Base-by-base conservation (phyloP, 2,329 filamentous ascomycete species). In the Aureobasidium namibiae region DNA sequence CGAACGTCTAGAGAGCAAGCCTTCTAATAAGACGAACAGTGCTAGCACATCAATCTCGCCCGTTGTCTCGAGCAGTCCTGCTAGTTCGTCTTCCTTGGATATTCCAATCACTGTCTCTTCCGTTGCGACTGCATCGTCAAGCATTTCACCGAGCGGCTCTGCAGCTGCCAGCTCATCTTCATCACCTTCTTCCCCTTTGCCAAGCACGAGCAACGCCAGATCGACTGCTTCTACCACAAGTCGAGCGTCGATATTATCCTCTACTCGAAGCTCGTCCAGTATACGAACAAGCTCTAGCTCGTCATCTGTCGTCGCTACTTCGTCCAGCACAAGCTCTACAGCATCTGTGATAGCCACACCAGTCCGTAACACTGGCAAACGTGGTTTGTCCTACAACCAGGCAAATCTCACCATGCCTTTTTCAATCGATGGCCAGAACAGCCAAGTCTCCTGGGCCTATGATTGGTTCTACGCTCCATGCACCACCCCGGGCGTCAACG, bases 351-450 rank as follows among this genome's bases (percentile, higher is more conserved):
- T 44, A 33, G 24, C 53, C 52, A 56, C 62, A 59, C 52, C 56
- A 36, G 59, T 56, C 29, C 63, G 64, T 34, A 64, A 66, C 53
- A 69, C 69, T 60, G 68, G 69, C 66, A 85, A 87, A 79, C 83
- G 85, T 66, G 86, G 86, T 69, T 71, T 88, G 42, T 79, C 81
- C 56, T 89, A 84, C 79, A 88, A 87, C 71, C 74, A 82, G 31
- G 76, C 75, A 50, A 64, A 64, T 18, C 74, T 85, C 29, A 79
- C 81, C 69, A 72, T 75, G 53, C 65, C 72, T 44, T 83, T 87
- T 29, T 62, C 65, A n/a, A 61, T 63, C 11, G 60, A 59, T 21
- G 64, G 66, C 24, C 63, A 65, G 59, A 62, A 62, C 29, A 65
- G 62, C 14, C 61, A 63, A 26, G 65, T 68, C 5, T 62, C 63